Percentiles rank a stretch among this genome's conserved stretches.
Conservation (phyloP, 257 asterid species). For the Solanum sejunctum region DNA sequence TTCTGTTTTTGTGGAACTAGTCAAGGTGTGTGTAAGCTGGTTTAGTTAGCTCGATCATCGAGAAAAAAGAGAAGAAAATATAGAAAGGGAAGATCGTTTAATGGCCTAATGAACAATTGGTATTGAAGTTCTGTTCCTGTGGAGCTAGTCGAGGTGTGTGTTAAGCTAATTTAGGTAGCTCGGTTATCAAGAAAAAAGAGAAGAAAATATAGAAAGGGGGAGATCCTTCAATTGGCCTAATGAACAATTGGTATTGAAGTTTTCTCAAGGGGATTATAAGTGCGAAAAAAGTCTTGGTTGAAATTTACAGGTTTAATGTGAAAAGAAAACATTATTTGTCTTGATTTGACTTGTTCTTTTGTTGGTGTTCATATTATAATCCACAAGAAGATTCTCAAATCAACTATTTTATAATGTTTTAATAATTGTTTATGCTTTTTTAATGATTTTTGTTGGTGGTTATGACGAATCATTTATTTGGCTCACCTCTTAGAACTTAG, state of each 20-base stretch:
- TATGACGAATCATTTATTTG: neutral
- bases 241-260: neutral
- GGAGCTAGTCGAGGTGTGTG: neutral
- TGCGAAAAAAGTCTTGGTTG: neutral
- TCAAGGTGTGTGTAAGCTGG: neutral
- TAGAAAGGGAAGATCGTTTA: neutral
- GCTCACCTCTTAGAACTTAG: neutral
- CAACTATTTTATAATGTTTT: neutral
- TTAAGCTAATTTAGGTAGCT: rapidly evolving
- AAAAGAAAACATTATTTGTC: neutral
- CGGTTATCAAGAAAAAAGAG: neutral
- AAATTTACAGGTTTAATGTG: neutral
- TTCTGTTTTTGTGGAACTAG: neutral
- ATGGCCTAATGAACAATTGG: neutral
- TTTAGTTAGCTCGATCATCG: rapidly evolving
- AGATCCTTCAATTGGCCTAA: neutral
- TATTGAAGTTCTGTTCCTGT: neutral
- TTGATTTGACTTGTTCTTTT: neutral
- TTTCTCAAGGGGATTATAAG: neutral
- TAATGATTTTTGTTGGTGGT: neutral
- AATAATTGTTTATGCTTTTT: neutral
- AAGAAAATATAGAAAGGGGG: neutral
- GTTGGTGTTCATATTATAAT: neutral
- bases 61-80: neutral
- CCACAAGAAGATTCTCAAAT: neutral